A percentile compares a stretch with the other conserved stretches of the same genome.
phyloP scores from a whole-genome alignment of 495 filamentous ascomycete genomes.

The Friedmanniomyces endolithicus region DNA sequence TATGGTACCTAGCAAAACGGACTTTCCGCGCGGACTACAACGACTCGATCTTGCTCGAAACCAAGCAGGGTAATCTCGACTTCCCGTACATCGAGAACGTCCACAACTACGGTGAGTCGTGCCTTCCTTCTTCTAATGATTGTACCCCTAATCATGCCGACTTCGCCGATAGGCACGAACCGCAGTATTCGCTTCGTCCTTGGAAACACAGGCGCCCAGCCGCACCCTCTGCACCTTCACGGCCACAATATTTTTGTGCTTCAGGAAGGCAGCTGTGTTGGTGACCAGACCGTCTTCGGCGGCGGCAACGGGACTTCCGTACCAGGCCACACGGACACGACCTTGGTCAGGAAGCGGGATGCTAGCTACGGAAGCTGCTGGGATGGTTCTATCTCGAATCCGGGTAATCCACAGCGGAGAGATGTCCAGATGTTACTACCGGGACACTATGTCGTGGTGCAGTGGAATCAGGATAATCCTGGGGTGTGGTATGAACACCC shows the following conservation, averaged over 20 bases:
- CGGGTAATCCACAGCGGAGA: slow-evolving; percentile 14
- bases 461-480: slow-evolving; percentile 22
- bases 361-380: slow-evolving; percentile 4
- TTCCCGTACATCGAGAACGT: slow-evolving; percentile 23
- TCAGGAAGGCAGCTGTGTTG: slow-evolving; percentile 6
- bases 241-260: slow-evolving; percentile 18
- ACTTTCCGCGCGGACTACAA: slow-evolving; percentile 30
- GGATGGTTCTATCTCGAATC: slow-evolving; percentile 13
- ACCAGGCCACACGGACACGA: background rate
- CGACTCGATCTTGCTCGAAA: slow-evolving; percentile 27
- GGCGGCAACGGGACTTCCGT: background rate
- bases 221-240: slow-evolving; percentile 22
- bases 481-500: slow-evolving; percentile 13
- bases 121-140: too few species aligned
- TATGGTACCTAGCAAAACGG: slow-evolving; percentile 26
- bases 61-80: slow-evolving; percentile 24
- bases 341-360: background rate
- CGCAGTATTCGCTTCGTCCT: slow-evolving; percentile 24
- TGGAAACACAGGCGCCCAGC: slow-evolving; percentile 16
- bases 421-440: slow-evolving; percentile 16
- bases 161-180: slow-evolving; percentile 18
- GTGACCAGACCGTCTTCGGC: slow-evolving; percentile 4
- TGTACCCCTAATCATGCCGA: too few species aligned
- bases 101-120: slow-evolving; percentile 21
- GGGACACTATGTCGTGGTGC: slow-evolving; percentile 14